These are phyloP conservation scores for Exophiala alcalophila DNA, from an alignment of 2,329 filamentous ascomycete genomes.

Conservation along the genomic window DNA sequence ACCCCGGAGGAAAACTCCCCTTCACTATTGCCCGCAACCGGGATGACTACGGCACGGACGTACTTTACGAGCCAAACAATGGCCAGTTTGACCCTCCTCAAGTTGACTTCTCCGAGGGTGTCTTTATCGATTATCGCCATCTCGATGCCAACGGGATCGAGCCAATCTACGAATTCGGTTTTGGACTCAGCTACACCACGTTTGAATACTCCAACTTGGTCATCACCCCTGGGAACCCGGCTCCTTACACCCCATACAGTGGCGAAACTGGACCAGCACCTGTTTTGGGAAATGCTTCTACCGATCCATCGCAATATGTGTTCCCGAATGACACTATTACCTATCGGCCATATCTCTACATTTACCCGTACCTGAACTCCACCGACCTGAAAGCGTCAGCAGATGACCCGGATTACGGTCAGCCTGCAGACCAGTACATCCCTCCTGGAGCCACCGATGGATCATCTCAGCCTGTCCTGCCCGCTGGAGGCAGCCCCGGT, in stretches of 20 bases:
- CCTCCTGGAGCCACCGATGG: constrained; percentile 52
- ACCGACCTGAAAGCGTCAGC: constrained; percentile 54
- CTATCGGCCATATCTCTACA: constrained; percentile 52
- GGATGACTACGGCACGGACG: constrained; percentile 54
- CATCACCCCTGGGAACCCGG: constrained; percentile 44
- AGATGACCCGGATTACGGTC: constrained; percentile 54
- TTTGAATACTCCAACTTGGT: constrained; percentile 60
- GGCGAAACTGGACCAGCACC: constrained; percentile 55
- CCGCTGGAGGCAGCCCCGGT: constrained; percentile 58
- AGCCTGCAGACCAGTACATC: constrained; percentile 48
- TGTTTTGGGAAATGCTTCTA: constrained; percentile 49
- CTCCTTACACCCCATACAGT: constrained; percentile 52
- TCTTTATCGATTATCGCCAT: constrained; percentile 56
- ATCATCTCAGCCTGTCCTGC: constrained; percentile 54
- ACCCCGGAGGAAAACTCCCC: constrained; percentile 60
- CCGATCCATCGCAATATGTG: constrained; percentile 51
- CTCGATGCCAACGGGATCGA: constrained; percentile 56
- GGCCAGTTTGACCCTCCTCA: constrained; percentile 54
- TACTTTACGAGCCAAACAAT: constrained; percentile 59
- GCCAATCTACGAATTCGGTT: constrained; percentile 62
- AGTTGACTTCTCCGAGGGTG: constrained; percentile 57
- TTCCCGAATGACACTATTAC: constrained; percentile 52
- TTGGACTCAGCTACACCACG: constrained; percentile 61
- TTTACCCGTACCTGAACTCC: constrained; percentile 64
- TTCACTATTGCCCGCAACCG: constrained; percentile 58